Evolutionary conservation across 2,329 filamentous ascomycete genomes (phyloP).

Genomic region (Fusarium napiforme): DNA sequence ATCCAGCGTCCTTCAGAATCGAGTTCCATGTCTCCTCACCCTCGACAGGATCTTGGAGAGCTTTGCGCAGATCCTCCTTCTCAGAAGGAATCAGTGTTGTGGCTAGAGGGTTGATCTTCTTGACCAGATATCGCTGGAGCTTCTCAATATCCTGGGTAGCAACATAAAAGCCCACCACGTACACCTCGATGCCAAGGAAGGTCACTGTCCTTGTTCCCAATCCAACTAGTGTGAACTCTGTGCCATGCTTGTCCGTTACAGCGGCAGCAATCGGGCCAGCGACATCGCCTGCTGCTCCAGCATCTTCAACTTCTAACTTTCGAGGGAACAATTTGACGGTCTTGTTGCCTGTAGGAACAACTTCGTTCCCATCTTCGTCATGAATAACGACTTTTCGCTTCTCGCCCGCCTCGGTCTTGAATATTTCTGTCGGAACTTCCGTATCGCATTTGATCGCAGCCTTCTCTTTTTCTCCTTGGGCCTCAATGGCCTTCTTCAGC

Average conservation of each 20-base stretch:
- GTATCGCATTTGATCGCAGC: conserved; percentile 57
- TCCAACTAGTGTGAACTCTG: conserved; percentile 88
- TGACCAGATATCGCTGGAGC: conserved; percentile 82
- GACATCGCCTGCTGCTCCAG: conserved; percentile 44
- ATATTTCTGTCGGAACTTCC: conserved; percentile 56
- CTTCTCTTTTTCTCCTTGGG: conserved; percentile 49
- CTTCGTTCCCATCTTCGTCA: conserved; percentile 75
- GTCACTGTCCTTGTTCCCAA: conserved; percentile 90
- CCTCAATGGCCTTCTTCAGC: conserved; percentile 56
- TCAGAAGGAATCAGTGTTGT: conserved; percentile 86
- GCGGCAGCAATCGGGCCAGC: conserved; percentile 52
- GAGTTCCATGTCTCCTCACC: conserved; percentile 80
- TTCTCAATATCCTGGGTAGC: conserved; percentile 82
- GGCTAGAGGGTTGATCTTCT: conserved; percentile 78
- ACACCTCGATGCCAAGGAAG: conserved; percentile 90
- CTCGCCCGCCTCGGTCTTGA: conserved; percentile 60
- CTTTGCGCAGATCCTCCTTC: conserved; percentile 75
- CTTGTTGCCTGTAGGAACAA: conserved; percentile 83
- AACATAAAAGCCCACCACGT: conserved; percentile 93
- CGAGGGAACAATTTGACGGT: conserved; percentile 84
- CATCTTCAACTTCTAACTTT: conserved; percentile 69
- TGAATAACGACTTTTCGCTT: conserved; percentile 70
- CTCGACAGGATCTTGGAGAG: conserved; percentile 74
- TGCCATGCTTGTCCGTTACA: conserved; percentile 55
- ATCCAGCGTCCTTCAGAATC: conserved; percentile 72